Evolutionary conservation across 1,284 basidiomycete species (phyloP).

Genomic region (Cystobasidiaceae sp.): DNA sequence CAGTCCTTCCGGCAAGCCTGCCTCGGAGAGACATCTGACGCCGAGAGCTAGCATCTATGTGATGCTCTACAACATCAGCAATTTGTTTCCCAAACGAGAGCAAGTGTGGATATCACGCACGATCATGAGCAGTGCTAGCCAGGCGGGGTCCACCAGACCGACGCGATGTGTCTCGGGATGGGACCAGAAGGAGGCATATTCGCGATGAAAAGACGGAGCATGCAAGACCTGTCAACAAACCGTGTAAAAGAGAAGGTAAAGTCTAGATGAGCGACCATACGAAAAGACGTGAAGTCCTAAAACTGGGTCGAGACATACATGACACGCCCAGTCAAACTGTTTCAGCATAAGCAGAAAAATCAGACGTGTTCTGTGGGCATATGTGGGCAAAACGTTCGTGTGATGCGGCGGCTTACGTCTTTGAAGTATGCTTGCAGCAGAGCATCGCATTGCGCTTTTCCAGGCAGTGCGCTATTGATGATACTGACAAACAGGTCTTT

Average conservation of each 20-base stretch:
- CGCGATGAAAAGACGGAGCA: neutral
- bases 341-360: no score
- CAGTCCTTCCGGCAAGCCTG: neutral
- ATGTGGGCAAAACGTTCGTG: no score
- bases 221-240: neutral
- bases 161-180: neutral
- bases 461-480: neutral
- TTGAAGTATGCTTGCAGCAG: neutral
- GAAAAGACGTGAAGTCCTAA: no score
- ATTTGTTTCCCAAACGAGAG: no score
- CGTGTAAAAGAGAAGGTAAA: neutral
- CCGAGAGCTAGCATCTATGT: constrained; percentile 1
- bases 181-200: constrained; percentile 4
- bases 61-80: no score
- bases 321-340: constrained; percentile 2
- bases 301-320: no score
- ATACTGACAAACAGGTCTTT: neutral
- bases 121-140: neutral
- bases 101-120: no score
- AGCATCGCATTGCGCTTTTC: neutral
- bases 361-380: no score
- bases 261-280: neutral
- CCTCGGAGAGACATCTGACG: neutral
- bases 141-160: neutral
- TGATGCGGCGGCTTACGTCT: neutral